A percentile compares a stretch with the other conserved stretches of the same genome.
Conservation (phyloP, 345 rosid species). For the Ricinus communis region DNA sequence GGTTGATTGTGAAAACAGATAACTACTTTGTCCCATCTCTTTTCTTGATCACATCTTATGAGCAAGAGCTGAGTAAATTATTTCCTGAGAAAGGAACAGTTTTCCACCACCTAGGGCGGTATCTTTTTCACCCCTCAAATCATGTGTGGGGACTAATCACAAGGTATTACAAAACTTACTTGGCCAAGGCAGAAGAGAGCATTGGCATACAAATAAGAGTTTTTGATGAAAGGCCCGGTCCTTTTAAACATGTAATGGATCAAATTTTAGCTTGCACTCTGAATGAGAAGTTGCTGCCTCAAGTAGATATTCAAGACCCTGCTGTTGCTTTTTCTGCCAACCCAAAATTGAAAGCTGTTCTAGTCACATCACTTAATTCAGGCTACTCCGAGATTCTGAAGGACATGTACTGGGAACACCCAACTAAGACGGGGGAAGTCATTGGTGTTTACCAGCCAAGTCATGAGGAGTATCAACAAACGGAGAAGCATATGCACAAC, state of each 20-base stretch:
- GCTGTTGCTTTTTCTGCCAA: neutral
- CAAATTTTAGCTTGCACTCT: constrained; percentile 30
- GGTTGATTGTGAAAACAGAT: constrained; percentile 27
- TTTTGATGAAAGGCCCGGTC: constrained; percentile 26
- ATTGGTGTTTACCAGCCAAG: constrained; percentile 36
- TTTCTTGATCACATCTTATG: constrained; percentile 25
- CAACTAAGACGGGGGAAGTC: constrained; percentile 23
- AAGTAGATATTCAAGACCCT: constrained; percentile 22
- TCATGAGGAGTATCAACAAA: constrained; percentile 30
- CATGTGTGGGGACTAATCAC: constrained; percentile 32
- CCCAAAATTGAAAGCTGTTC: constrained; percentile 24
- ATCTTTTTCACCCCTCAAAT: constrained; percentile 30
- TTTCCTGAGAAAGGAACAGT: constrained; percentile 29
- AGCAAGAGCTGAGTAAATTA: constrained; percentile 23
- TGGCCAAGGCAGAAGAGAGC: constrained; percentile 28
- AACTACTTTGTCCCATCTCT: constrained; percentile 32
- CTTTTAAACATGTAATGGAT: constrained; percentile 28
- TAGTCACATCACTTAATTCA: constrained; percentile 20
- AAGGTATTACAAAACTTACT: constrained; percentile 26
- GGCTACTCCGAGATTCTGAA: constrained; percentile 25
- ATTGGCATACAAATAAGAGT: constrained; percentile 31
- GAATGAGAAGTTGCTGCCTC: constrained; percentile 26
- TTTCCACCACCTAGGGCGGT: constrained; percentile 29
- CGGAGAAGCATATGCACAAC: constrained; percentile 24
- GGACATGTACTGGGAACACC: constrained; percentile 28